Conservation (phyloP, 306 rosid genomes). For the Glycine tomentella region DNA sequence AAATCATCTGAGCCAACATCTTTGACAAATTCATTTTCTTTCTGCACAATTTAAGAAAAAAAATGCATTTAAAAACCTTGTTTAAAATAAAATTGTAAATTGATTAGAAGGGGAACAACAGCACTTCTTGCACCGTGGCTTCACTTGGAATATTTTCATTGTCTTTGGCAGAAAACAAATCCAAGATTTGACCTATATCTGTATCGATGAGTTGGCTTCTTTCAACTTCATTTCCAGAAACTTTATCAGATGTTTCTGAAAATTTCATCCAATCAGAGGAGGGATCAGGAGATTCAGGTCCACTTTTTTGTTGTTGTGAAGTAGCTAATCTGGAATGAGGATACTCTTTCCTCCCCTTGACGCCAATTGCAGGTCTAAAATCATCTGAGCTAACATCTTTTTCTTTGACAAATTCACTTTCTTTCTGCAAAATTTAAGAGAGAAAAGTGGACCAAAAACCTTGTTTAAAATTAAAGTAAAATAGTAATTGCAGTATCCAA, state of each 20-base stretch:
- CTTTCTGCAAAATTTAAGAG: constrained; percentile 57
- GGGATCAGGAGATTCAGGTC: constrained; percentile 29
- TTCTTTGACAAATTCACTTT: constrained; percentile 47
- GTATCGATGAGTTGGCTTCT: constrained; percentile 41
- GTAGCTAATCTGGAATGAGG: constrained; percentile 38
- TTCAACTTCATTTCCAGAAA: constrained; percentile 45
- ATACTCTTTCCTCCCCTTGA: constrained; percentile 46
- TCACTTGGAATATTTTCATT: constrained; percentile 43
- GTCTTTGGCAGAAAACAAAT: constrained; percentile 46
- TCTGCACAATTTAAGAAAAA: constrained; percentile 58
- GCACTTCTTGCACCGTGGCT: constrained; percentile 54
- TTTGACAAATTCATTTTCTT: constrained; percentile 48
- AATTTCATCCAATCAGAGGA: constrained; percentile 40
- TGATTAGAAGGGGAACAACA: constrained; percentile 22
- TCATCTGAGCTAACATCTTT: constrained; percentile 44
- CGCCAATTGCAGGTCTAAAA: constrained; percentile 44
- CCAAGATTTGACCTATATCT: constrained; percentile 44
- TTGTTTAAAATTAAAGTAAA: constrained; percentile 28
- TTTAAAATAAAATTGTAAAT: constrained; percentile 34
- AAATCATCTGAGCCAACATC: constrained; percentile 46
- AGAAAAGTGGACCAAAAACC: constrained; percentile 33
- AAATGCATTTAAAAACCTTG: constrained; percentile 35
- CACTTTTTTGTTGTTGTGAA: constrained; percentile 41
- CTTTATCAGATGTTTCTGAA: constrained; percentile 45
- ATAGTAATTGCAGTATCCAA: constrained; percentile 14